phyloP scores from a whole-genome alignment of 345 rosid species.

The Eutrema japonicum region DNA sequence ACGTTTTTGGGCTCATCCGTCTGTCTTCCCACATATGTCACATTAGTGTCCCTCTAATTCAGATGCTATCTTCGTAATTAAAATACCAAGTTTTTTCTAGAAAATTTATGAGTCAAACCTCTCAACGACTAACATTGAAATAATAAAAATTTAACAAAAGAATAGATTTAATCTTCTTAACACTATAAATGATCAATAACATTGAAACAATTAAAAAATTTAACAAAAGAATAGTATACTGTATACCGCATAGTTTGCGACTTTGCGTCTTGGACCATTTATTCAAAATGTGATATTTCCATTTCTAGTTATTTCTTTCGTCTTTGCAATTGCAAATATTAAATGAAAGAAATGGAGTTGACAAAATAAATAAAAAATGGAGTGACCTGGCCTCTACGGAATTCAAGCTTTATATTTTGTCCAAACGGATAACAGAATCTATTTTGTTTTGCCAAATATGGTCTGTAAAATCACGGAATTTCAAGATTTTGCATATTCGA shows the following conservation, averaged over 20 bases:
- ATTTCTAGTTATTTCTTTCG: not conserved
- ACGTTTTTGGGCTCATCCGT: constrained; percentile 26
- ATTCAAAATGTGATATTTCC: not conserved
- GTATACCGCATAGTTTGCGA: no score
- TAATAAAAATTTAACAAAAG: no score
- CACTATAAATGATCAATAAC: no score
- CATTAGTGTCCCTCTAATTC: not conserved
- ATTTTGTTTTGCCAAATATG: no score
- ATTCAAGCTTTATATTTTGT: not conserved
- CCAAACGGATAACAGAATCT: no score
- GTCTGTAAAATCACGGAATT: no score
- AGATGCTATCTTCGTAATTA: not conserved
- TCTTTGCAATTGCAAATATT: not conserved
- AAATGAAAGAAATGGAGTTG: not conserved
- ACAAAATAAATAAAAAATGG: not conserved
- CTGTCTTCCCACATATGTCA: not conserved
- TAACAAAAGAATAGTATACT: no score
- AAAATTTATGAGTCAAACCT: not conserved
- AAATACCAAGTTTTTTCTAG: not conserved
- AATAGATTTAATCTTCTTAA: no score
- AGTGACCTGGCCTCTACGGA: not conserved
- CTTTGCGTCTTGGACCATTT: no score
- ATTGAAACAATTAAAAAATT: no score
- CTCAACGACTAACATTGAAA: no score
- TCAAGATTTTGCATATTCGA: no score